phyloP scores from a whole-genome alignment of 2,329 filamentous ascomycete genomes.

The Mariannaea sp. region DNA sequence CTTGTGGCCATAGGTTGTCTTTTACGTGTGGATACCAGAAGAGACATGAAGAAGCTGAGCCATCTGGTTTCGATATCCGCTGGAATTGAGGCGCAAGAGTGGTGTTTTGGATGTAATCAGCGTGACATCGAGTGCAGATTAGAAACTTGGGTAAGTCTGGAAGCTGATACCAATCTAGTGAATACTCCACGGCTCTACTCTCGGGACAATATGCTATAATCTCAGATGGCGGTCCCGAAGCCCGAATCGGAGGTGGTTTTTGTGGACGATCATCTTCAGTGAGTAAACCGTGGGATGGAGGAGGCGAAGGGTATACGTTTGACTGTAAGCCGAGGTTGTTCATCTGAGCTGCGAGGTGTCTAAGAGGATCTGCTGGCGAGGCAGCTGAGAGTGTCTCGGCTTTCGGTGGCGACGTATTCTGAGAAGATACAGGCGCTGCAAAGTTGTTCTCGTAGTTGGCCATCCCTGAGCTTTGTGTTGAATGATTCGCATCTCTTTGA shows the following conservation, averaged over 20 bases:
- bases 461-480: background rate
- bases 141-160: conserved; percentile 38
- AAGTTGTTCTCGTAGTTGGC: background rate
- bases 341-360: conserved; percentile 26
- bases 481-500: background rate
- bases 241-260: conserved; percentile 20
- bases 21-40: conserved; percentile 42
- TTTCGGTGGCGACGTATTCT: background rate
- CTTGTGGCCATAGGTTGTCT: conserved; percentile 42
- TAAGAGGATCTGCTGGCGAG: conserved; percentile 12
- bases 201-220: conserved; percentile 39
- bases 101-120: conserved; percentile 43
- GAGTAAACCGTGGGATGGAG: fast-evolving
- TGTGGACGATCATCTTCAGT: conserved; percentile 9
- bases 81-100: conserved; percentile 40
- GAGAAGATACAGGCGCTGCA: background rate
- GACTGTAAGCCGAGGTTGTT: conserved; percentile 19
- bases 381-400: background rate
- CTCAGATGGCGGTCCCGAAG: conserved; percentile 32
- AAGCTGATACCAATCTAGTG: conserved; percentile 41
- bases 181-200: conserved; percentile 35
- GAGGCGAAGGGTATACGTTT: background rate
- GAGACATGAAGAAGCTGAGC: conserved; percentile 39
- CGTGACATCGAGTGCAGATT: conserved; percentile 50
- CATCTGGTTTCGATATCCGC: conserved; percentile 31